Evolutionary conservation across 441 rosid species (phyloP).

Genomic region (Pelargonium citronellum): DNA sequence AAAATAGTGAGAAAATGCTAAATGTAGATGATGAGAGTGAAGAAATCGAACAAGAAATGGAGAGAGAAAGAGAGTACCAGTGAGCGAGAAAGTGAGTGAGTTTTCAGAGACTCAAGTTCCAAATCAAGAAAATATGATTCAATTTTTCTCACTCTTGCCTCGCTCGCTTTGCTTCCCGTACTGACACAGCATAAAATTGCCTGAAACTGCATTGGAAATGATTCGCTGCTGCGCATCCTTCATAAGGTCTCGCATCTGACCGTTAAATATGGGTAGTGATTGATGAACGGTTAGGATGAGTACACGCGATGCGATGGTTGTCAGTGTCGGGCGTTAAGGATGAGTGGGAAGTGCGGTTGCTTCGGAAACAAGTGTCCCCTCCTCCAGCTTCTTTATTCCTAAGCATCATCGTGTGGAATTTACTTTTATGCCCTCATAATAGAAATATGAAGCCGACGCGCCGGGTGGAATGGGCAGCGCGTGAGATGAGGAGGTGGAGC

Average conservation of each 20-base stretch:
- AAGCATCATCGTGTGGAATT: neutral
- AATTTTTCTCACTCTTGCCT: neutral
- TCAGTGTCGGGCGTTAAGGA: neutral
- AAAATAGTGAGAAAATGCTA: neutral
- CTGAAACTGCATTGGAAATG: neutral
- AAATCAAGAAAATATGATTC: neutral
- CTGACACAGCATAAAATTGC: neutral
- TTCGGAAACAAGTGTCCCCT: neutral
- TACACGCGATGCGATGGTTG: neutral
- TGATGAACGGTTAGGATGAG: neutral
- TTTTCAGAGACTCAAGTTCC: neutral
- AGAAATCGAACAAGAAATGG: neutral
- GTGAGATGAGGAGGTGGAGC: neutral
- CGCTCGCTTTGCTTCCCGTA: neutral
- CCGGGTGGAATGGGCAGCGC: neutral
- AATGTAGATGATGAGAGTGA: neutral
- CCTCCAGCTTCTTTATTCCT: neutral
- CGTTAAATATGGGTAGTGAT: neutral
- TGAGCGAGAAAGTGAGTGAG: conserved; percentile 6
- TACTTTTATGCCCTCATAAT: neutral
- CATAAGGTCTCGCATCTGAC: neutral
- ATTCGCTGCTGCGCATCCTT: neutral
- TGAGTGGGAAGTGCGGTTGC: conserved; percentile 1
- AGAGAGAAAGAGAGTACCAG: neutral
- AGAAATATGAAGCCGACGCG: neutral